Evolutionary conservation across 1,284 basidiomycete species (phyloP).

Genomic region (Agroathelia rolfsii): DNA sequence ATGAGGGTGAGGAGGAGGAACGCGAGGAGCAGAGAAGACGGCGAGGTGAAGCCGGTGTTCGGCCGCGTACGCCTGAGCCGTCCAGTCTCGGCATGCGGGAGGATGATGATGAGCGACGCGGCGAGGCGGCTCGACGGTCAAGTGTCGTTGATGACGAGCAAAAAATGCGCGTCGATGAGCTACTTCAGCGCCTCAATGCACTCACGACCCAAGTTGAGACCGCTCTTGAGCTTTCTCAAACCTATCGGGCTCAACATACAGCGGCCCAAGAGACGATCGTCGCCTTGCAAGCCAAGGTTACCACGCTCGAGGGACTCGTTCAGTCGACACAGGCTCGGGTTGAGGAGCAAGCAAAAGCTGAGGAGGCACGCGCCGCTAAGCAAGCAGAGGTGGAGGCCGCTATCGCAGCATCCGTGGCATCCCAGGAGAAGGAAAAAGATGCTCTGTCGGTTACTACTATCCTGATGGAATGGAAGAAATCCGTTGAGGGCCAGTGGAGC

Average conservation of each 20-base stretch:
- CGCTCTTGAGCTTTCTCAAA: constrained; percentile 65
- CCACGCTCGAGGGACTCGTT: constrained; percentile 46
- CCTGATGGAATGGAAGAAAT: constrained; percentile 58
- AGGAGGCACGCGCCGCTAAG: constrained; percentile 34
- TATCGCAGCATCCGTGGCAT: constrained; percentile 18
- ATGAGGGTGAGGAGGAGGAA: constrained; percentile 24
- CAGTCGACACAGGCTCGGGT: constrained; percentile 30
- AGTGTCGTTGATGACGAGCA: constrained; percentile 14
- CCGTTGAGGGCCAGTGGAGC: constrained; percentile 61
- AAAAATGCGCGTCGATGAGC: constrained; percentile 38
- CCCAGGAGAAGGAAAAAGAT: constrained; percentile 24
- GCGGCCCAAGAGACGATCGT: constrained; percentile 75
- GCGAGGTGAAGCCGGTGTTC: constrained; percentile 48
- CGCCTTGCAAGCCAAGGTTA: constrained; percentile 63
- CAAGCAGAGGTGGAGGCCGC: constrained; percentile 31
- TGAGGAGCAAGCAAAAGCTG: constrained; percentile 29
- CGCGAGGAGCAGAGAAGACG: constrained; percentile 33
- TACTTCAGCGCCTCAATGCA: constrained; percentile 60
- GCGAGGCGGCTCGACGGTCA: constrained; percentile 14
- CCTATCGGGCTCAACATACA: constrained; percentile 71
- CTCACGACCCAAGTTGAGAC: constrained; percentile 72
- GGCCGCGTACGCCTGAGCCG: constrained; percentile 71
- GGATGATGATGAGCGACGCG: constrained; percentile 29
- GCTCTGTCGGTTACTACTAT: constrained; percentile 41
- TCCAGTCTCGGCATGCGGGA: constrained; percentile 54